Evolutionary conservation across 345 rosid species (phyloP), one percentile per base, ranked within the genome.

Genomic region (Acer campestre): DNA sequence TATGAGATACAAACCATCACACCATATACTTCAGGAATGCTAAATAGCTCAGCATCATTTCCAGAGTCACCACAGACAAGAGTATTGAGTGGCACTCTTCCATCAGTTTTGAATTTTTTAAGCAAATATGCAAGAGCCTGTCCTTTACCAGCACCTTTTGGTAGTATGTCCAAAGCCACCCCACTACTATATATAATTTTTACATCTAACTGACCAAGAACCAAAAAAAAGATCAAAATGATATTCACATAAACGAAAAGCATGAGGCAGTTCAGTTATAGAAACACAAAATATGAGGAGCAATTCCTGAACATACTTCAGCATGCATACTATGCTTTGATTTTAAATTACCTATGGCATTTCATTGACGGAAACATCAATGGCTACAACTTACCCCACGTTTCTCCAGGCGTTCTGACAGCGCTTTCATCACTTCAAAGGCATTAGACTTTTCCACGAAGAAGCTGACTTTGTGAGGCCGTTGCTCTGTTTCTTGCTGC

Each of bases 11-110:
- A 59, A 67, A 95, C 98, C 98, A 93, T 89, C 65, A 93, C 98
- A 23, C 98, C 98, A 80, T 88, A 82, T 46, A 87, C 92, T 66
- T 88, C 86, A 53, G 97, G 82, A 74, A 93, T 35, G 35, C 81
- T 79, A 83, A 92, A 93, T 49, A 95, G 84, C 38, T 95, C 98
- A 17, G 93, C 92, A 82, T 95, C 98, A 81, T 95, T 95, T 80
- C 98, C 98, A 70, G 98, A 93, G 80, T 93, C 98, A 67, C 98
- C 98, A 80, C 98, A 93, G 46, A 92, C 98, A 75, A 95, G 95
- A 73, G 89, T 88, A 71, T 87, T 90, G 63, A 48, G 74, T 65
- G 98, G 91, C 23, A 84, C 48, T 75, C 77, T 84, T 65, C 89
- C 90, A 42, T 86, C 84, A 55, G 63, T 62, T 79, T 85, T 84